phyloP scores from a whole-genome alignment of 129 eudicot genomes.

The Chrysanthemum seticuspe region DNA sequence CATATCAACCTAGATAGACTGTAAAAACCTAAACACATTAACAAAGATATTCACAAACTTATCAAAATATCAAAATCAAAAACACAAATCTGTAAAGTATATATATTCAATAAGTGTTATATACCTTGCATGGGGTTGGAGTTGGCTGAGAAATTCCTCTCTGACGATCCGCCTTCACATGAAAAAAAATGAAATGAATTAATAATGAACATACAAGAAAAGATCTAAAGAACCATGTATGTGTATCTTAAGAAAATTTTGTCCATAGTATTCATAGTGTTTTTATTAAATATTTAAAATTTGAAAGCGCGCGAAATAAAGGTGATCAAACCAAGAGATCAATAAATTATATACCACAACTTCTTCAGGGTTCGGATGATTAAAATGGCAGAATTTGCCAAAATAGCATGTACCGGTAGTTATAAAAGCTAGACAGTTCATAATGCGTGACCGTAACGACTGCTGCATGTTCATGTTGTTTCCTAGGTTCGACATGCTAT shows the following conservation, averaged over 20 bases:
- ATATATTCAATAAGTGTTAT: neutral
- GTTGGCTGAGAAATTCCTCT: neutral
- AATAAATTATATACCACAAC: conserved; percentile 17
- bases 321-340: neutral
- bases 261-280: neutral
- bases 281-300: neutral
- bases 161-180: conserved; percentile 26
- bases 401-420: conserved; percentile 39
- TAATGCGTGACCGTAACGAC: conserved; percentile 20
- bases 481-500: too few species aligned
- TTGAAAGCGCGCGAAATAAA: neutral
- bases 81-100: neutral
- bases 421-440: conserved; percentile 32
- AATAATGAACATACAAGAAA: neutral
- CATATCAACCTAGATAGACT: neutral
- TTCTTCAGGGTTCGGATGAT: conserved; percentile 29
- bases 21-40: neutral
- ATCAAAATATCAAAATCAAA: neutral
- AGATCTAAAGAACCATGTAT: neutral
- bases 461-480: neutral
- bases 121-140: conserved; percentile 49
- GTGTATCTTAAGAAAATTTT: neutral
- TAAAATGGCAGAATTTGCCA: conserved; percentile 36
- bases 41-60: conserved; percentile 13
- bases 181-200: neutral